These are phyloP conservation scores for Trypanosoma conorhini DNA, from an alignment of 208 protist genomes.

Conservation along the genomic window DNA sequence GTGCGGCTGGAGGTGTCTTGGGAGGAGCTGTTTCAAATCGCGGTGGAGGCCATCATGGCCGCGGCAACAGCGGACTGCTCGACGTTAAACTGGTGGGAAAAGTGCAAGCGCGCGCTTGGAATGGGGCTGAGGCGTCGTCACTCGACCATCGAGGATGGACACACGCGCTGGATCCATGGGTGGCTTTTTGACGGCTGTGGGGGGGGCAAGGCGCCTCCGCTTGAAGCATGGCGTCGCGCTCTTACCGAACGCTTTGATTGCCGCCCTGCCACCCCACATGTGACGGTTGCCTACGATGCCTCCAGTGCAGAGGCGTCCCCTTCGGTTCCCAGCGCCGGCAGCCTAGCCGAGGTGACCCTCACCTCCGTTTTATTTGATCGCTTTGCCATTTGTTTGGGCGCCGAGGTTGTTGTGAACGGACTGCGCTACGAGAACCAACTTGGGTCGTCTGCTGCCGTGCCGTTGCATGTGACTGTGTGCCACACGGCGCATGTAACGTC, in stretches of 20 bases:
- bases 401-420: conserved; percentile 12
- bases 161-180: conserved; percentile 70
- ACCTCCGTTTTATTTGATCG: conserved; percentile 69
- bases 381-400: conserved; percentile 53
- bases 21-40: conserved; percentile 13
- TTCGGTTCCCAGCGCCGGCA: conserved; percentile 29
- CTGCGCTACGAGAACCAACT: conserved; percentile 14
- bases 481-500: conserved; percentile 29
- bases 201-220: neutral
- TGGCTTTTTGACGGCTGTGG: conserved; percentile 58
- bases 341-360: conserved; percentile 38
- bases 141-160: conserved; percentile 37
- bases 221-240: conserved; percentile 25
- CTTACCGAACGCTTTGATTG: conserved; percentile 59
- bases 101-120: conserved; percentile 8
- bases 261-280: conserved; percentile 38
- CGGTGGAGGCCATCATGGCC: conserved; percentile 12
- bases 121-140: neutral
- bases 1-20: conserved; percentile 19
- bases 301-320: neutral
- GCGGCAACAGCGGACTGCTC: neutral
- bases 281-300: conserved; percentile 56
- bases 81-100: conserved; percentile 17
- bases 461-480: conserved; percentile 74
- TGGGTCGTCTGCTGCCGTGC: neutral